These are phyloP conservation scores for Cucumis variabilis DNA, from an alignment of 331 rosid genomes.

Conservation along the genomic window DNA sequence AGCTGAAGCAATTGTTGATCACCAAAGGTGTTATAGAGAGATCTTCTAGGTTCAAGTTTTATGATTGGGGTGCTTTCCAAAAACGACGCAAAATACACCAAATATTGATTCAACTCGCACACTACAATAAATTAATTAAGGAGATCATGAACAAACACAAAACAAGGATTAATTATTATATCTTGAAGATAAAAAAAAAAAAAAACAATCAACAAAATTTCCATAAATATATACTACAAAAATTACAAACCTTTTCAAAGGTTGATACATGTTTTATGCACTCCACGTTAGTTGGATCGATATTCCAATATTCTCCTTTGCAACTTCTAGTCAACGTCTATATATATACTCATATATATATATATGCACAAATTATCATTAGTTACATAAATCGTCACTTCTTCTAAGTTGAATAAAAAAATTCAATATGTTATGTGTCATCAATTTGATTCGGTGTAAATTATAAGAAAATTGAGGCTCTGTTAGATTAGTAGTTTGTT, in stretches of 20 bases:
- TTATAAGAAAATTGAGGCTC: too few species aligned
- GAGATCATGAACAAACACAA: too few species aligned
- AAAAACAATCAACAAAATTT: not conserved
- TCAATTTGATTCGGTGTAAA: too few species aligned
- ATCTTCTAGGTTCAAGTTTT: not conserved
- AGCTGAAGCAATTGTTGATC: not conserved
- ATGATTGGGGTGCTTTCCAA: too few species aligned
- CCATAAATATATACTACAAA: too few species aligned
- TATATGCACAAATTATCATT: not conserved
- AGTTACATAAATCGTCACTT: accelerated
- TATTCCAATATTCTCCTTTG: conserved; percentile 32
- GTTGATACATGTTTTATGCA: not conserved
- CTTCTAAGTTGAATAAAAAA: too few species aligned
- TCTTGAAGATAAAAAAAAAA: too few species aligned
- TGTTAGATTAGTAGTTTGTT: too few species aligned
- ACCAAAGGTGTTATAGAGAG: not conserved
- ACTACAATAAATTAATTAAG: not conserved
- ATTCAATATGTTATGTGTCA: too few species aligned
- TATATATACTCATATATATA: too few species aligned
- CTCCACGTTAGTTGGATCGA: conserved; percentile 3
- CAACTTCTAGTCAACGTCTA: conserved; percentile 33
- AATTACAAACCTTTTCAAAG: not conserved
- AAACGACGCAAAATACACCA: not conserved
- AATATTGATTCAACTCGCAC: not conserved
- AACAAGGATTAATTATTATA: too few species aligned